phyloP scores from a whole-genome alignment of 768 basidiomycete genomes.

The Lentinula raphanica region DNA sequence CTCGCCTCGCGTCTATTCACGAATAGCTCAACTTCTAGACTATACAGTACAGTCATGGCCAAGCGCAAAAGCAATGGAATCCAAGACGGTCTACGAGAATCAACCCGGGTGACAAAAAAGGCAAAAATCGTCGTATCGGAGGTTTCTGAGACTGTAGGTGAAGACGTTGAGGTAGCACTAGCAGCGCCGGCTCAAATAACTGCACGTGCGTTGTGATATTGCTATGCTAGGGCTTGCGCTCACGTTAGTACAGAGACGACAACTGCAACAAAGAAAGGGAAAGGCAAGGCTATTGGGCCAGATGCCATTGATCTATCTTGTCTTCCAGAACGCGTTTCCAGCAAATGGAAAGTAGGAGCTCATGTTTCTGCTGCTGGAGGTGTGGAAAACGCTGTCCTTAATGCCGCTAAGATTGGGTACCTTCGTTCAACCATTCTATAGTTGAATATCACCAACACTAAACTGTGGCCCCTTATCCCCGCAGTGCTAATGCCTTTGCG shows the following conservation, averaged over 20 bases:
- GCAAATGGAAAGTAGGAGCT: constrained; percentile 70
- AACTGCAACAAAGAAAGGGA: background rate
- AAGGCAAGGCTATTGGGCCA: background rate
- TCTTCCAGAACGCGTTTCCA: constrained; percentile 21
- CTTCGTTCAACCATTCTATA: constrained; percentile 10
- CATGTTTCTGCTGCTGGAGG: constrained; percentile 83
- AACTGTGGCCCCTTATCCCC: background rate
- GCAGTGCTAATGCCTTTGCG: constrained; percentile 77
- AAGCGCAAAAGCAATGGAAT: background rate
- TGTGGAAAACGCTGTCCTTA: constrained; percentile 64
- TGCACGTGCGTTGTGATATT: background rate
- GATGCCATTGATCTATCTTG: background rate
- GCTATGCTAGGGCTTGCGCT: background rate
- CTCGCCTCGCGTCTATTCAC: background rate
- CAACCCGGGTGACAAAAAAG: background rate
- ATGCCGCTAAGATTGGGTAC: constrained; percentile 69
- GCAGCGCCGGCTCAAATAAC: background rate
- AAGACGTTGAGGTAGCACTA: background rate
- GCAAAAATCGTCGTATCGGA: background rate
- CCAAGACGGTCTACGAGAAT: background rate
- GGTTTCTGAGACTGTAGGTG: background rate
- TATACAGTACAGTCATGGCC: background rate
- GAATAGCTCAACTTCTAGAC: background rate
- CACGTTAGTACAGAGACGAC: too few relatives aligned
- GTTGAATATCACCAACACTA: background rate